A percentile compares a stretch with the other conserved stretches of the same genome.
Conservation (phyloP, 2,329 filamentous ascomycete species). For the Calonectria pseudoturangicola region DNA sequence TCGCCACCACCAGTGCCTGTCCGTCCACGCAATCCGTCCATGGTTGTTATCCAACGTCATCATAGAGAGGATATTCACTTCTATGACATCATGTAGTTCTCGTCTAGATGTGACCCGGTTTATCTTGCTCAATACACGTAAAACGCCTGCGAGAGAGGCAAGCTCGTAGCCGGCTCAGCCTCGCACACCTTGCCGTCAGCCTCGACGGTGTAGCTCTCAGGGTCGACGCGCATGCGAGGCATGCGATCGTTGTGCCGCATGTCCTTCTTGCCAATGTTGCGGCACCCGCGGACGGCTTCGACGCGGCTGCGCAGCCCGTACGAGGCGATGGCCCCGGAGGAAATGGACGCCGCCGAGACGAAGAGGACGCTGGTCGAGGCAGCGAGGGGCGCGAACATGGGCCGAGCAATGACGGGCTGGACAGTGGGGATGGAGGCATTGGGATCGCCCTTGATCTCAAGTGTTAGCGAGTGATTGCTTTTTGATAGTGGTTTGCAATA, state of each 20-base stretch:
- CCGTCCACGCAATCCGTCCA: background rate
- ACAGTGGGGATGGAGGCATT: constrained; percentile 92
- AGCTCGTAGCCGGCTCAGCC: constrained; percentile 80
- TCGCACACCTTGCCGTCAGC: constrained; percentile 85
- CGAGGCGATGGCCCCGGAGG: constrained; percentile 77
- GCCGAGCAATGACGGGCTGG: constrained; percentile 87
- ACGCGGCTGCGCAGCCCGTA: constrained; percentile 88
- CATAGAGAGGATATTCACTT: background rate
- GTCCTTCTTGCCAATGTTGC: constrained; percentile 85
- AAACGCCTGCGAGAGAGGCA: constrained; percentile 86
- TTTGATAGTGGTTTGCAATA: background rate
- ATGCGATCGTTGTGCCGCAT: constrained; percentile 92
- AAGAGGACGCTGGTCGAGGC: constrained; percentile 86
- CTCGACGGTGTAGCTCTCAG: constrained; percentile 91
- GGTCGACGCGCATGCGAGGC: constrained; percentile 93
- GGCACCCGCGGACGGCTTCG: constrained; percentile 85
- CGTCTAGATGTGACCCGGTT: background rate
- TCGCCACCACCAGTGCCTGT: background rate
- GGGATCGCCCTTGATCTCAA: constrained; percentile 77
- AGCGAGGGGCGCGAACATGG: constrained; percentile 88
- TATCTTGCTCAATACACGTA: constrained; percentile 79
- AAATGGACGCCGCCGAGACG: constrained; percentile 84
- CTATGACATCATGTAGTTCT: constrained; percentile 13
- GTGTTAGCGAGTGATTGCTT: background rate
- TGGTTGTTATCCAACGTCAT: constrained; percentile 12